These are phyloP conservation scores for Populus hybrid DNA, from an alignment of 441 rosid species.

Conservation along the genomic window DNA sequence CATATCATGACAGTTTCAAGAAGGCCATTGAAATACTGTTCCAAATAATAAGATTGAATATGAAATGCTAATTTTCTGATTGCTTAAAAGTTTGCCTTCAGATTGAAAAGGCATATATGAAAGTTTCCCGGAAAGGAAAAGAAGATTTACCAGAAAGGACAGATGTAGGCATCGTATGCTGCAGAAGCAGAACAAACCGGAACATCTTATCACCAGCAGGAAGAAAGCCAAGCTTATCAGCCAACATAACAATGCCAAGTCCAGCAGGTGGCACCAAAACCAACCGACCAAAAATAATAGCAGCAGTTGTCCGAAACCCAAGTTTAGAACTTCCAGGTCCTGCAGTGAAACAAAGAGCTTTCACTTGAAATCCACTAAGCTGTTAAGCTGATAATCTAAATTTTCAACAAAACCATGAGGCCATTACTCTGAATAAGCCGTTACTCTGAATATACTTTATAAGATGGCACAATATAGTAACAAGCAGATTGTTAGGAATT, in stretches of 20 bases:
- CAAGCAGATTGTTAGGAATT: background rate
- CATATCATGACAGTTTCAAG: background rate
- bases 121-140: background rate
- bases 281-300: conserved; percentile 72
- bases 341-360: conserved; percentile 28
- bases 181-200: conserved; percentile 83
- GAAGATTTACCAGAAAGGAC: conserved; percentile 63
- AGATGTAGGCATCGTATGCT: conserved; percentile 97
- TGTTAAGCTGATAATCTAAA: background rate
- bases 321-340: conserved; percentile 97
- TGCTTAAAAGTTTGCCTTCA: background rate
- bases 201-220: conserved; percentile 94
- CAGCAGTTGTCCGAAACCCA: conserved; percentile 77
- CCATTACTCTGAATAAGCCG: background rate
- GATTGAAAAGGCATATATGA: background rate
- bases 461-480: background rate
- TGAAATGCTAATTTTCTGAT: background rate
- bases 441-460: too few relatives aligned
- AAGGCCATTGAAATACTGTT: background rate
- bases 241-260: conserved; percentile 82
- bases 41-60: background rate
- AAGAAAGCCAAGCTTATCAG: conserved; percentile 92
- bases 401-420: background rate
- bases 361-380: background rate
- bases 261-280: conserved; percentile 85